Percentiles rank a stretch among this genome's conserved stretches.
Evolutionary conservation across 345 rosid genomes (phyloP).

Genomic region (Kandelia obovata): DNA sequence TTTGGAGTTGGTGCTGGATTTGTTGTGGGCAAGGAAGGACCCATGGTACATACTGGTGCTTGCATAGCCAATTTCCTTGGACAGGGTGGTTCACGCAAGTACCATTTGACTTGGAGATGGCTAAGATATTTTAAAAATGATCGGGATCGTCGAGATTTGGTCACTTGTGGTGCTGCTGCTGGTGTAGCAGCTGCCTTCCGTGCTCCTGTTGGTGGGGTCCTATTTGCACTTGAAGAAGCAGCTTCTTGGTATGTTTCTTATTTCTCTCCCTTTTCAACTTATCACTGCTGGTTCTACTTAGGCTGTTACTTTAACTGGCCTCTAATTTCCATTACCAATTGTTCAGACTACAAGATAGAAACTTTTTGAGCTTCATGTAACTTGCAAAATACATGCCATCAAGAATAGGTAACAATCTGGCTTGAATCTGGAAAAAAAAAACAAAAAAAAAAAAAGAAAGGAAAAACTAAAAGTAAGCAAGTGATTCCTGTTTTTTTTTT

Average conservation of each 20-base stretch:
- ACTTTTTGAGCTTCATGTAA: too few species aligned
- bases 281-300: not conserved
- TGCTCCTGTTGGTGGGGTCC: conserved; percentile 98
- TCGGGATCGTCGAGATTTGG: conserved; percentile 77
- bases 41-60: conserved; percentile 97
- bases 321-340: not conserved
- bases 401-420: too few species aligned
- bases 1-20: conserved; percentile 91
- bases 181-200: conserved; percentile 99
- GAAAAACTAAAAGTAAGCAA: too few species aligned
- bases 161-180: conserved; percentile 97
- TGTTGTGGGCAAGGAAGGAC: conserved; percentile 96
- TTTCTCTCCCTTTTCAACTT: not conserved
- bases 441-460: too few species aligned
- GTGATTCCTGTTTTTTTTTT: too few species aligned
- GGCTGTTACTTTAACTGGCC: not conserved
- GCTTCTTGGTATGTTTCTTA: conserved; percentile 66
- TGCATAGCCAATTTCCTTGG: conserved; percentile 92
- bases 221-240: conserved; percentile 95
- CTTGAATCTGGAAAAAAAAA: too few species aligned
- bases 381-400: too few species aligned
- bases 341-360: too few species aligned
- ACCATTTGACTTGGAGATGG: conserved; percentile 87
- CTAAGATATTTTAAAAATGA: conserved; percentile 88
- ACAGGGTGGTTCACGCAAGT: conserved; percentile 90